Evolutionary conservation across 1,284 basidiomycete species (phyloP).

Genomic region (Pseudozyma sp.): DNA sequence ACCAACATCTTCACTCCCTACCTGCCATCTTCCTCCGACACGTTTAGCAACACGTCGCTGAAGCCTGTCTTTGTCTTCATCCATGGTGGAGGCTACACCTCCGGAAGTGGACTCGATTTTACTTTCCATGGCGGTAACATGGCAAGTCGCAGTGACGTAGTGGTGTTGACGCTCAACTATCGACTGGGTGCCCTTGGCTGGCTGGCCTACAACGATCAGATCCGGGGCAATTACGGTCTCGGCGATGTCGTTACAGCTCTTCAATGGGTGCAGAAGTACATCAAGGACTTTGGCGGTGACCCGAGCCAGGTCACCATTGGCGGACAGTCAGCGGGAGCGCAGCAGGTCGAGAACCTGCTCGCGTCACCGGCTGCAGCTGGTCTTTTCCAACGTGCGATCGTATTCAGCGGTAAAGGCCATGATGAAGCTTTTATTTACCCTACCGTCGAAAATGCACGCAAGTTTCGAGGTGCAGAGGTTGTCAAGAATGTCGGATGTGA

Average conservation of each 20-base stretch:
- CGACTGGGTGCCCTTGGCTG: slow-evolving; percentile 66
- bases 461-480: slow-evolving; percentile 11
- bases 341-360: slow-evolving; percentile 42
- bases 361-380: slow-evolving; percentile 34
- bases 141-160: slow-evolving; percentile 71
- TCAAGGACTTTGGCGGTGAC: slow-evolving; percentile 77
- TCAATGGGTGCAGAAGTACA: slow-evolving; percentile 74
- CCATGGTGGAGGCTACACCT: slow-evolving; percentile 70
- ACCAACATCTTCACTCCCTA: slow-evolving; percentile 74
- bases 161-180: slow-evolving; percentile 75
- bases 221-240: slow-evolving; percentile 59
- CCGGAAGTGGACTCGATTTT: slow-evolving; percentile 70
- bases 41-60: slow-evolving; percentile 38
- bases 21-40: slow-evolving; percentile 66
- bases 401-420: slow-evolving; percentile 33
- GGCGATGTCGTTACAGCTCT: slow-evolving; percentile 62
- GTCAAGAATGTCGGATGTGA: slow-evolving; percentile 40
- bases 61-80: slow-evolving; percentile 75
- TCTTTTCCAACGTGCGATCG: slow-evolving; percentile 43
- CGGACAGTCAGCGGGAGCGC: slow-evolving; percentile 86
- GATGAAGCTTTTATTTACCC: slow-evolving; percentile 31
- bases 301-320: slow-evolving; percentile 79
- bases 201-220: slow-evolving; percentile 46
- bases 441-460: slow-evolving; percentile 21
- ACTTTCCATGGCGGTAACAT: slow-evolving; percentile 72